Conservation (phyloP, 202 grass and related monocot genomes). For the Eragrostis tef region DNA sequence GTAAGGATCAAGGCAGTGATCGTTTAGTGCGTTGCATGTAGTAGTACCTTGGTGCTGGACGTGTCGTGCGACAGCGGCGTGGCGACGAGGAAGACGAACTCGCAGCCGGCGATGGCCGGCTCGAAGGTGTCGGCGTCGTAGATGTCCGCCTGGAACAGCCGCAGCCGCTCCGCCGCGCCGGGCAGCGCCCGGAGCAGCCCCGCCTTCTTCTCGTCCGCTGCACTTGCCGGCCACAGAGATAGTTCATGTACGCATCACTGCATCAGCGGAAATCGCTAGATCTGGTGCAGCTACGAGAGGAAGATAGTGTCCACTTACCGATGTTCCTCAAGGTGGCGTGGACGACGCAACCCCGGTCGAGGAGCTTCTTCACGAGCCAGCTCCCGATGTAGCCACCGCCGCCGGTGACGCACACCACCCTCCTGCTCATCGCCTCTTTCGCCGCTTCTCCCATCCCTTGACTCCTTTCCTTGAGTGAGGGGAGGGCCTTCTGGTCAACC, state of each 20-base stretch:
- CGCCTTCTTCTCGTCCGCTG: conserved; percentile 64
- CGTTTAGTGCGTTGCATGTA: too few relatives aligned
- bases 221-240: not conserved
- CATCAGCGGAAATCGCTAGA: not conserved
- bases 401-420: conserved; percentile 65
- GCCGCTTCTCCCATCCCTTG: too few relatives aligned
- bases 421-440: not conserved
- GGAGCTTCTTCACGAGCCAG: conserved; percentile 66
- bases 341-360: conserved; percentile 51
- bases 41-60: not conserved
- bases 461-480: too few relatives aligned
- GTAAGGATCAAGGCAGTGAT: too few relatives aligned
- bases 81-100: conserved; percentile 74
- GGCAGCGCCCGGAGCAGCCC: conserved; percentile 49
- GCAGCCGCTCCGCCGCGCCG: conserved; percentile 58
- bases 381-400: conserved; percentile 60
- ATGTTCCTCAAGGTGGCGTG: conserved; percentile 56
- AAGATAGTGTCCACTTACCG: not conserved
- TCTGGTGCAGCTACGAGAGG: not conserved
- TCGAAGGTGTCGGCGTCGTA: conserved; percentile 65
- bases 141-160: conserved; percentile 70
- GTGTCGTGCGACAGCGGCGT: conserved; percentile 6
- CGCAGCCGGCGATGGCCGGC: conserved; percentile 57
- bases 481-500: too few relatives aligned
- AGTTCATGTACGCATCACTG: too few relatives aligned